Evolutionary conservation across 192 early-diverging fungal species (phyloP).

Genomic region (Coemansia sp.): DNA sequence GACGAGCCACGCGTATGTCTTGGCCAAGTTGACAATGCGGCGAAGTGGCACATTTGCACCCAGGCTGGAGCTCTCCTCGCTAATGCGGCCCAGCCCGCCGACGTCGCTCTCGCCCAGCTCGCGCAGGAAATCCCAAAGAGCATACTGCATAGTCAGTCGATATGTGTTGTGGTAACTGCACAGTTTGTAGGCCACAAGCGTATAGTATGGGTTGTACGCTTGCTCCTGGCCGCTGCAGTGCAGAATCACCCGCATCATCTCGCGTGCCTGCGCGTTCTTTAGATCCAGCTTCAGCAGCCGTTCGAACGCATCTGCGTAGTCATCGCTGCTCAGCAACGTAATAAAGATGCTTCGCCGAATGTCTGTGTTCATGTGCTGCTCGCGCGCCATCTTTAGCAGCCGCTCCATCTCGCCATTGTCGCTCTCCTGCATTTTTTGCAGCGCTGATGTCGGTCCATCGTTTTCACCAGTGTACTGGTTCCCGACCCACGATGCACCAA

Average conservation of each 20-base stretch:
- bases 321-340: slow-evolving; percentile 87
- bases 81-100: slow-evolving; percentile 62
- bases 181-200: slow-evolving; percentile 77
- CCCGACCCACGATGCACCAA: slow-evolving; percentile 91
- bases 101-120: slow-evolving; percentile 78
- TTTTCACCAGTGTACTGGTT: slow-evolving; percentile 28
- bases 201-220: slow-evolving; percentile 93
- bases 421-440: slow-evolving; percentile 1
- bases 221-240: slow-evolving; percentile 88
- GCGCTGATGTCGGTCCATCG: neutral
- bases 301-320: slow-evolving; percentile 92
- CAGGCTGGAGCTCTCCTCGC: slow-evolving; percentile 30
- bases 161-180: slow-evolving; percentile 75
- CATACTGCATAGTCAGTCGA: slow-evolving; percentile 91
- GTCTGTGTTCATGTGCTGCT: slow-evolving; percentile 97
- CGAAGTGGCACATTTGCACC: slow-evolving; percentile 62
- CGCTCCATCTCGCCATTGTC: slow-evolving; percentile 54
- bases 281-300: slow-evolving; percentile 78
- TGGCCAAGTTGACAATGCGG: slow-evolving; percentile 79
- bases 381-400: slow-evolving; percentile 74
- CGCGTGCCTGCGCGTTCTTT: slow-evolving; percentile 90
- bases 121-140: slow-evolving; percentile 93
- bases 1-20: slow-evolving; percentile 81
- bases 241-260: slow-evolving; percentile 88
- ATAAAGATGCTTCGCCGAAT: slow-evolving; percentile 90